Evolutionary conservation across 1,284 basidiomycete genomes (phyloP), one percentile per base, ranked within the genome.

Genomic region (Singerocomus inundabilis): DNA sequence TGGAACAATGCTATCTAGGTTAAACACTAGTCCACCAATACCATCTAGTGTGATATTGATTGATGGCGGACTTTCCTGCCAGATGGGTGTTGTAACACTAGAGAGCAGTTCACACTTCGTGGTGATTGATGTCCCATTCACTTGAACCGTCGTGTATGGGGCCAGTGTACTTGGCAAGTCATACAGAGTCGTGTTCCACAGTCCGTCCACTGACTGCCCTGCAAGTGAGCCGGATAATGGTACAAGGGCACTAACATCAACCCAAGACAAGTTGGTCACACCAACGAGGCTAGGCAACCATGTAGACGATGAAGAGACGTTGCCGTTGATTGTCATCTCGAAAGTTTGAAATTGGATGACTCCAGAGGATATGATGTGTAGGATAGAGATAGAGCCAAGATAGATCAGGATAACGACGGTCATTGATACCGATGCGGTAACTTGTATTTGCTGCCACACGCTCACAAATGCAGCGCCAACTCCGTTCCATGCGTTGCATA

Each of bases 301-400:
- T 18, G 36, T 31, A 3, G 44, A 21, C 13, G 40, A 32, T 2
- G 57, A 60, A 2, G 42, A 39, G 16, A 47, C 46, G 2, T 25
- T 1, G 3, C 9, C 34, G 0, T 26, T n/a, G 16, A 45, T 5
- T 2, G 46, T 49, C 5, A 44, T 39, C 9, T 48, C 26, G 40
- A 56, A 59, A 2, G 35, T 13, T 30, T 65, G 42, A 1, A 60
- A 61, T 38, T 57, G 48, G 5, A 65, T 45, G 36, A 65, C 26
- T 1, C 62, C 57, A 0, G 63, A 49, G 0, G 61, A 63, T 21
- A 52, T 16, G 13, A 65, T 53, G 30, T 65, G 58, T 5, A 61
- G 18, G 6, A 38, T 37, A 1, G 51, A 38, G 15, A 61, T 52
- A 13, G 35, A 56, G 6, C 28, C 10, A 24, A 59, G 32, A 16